Evolutionary conservation across 768 basidiomycete species (phyloP).

Genomic region (Lentinula guzmanii): DNA sequence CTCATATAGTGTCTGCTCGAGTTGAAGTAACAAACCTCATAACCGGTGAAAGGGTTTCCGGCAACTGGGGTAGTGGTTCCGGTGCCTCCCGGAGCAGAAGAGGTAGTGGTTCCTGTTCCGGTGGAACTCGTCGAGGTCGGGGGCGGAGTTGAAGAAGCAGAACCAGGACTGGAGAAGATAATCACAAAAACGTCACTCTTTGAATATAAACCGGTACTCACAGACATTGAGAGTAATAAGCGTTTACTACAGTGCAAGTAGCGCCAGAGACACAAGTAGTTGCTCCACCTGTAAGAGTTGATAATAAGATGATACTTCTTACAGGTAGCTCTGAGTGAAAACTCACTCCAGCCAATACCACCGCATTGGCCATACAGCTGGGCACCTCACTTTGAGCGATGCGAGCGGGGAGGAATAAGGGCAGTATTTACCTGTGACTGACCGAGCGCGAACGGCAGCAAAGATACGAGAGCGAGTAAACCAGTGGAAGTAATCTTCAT

Average conservation of each 20-base stretch:
- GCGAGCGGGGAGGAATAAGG: not conserved
- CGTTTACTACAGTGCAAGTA: not conserved
- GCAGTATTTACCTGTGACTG: not conserved
- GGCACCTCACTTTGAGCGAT: not conserved
- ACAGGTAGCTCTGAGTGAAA: not conserved
- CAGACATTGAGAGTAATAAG: constrained; percentile 2
- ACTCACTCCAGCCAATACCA: constrained; percentile 8
- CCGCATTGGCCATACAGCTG: constrained; percentile 6
- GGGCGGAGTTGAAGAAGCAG: not conserved
- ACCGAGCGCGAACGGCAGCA: constrained; percentile 4
- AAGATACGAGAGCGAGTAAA: not conserved
- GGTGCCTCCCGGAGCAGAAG: constrained; percentile 20
- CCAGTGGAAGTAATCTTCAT: constrained; percentile 6
- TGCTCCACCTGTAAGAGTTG: not conserved
- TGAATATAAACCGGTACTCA: not conserved
- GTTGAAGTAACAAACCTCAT: constrained; percentile 23
- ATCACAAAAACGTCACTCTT: not conserved
- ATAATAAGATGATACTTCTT: not conserved
- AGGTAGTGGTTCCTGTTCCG: constrained; percentile 11
- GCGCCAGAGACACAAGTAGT: constrained; percentile 8
- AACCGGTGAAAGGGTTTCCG: constrained; percentile 50
- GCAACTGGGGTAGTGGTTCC: constrained; percentile 32
- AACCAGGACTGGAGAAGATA: not conserved
- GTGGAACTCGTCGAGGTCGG: constrained; percentile 8
- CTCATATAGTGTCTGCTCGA: not conserved